A percentile compares a stretch with the other conserved stretches of the same genome.
Evolutionary conservation across 1,284 basidiomycete species (phyloP).

Genomic region (Puccinia triticina): DNA sequence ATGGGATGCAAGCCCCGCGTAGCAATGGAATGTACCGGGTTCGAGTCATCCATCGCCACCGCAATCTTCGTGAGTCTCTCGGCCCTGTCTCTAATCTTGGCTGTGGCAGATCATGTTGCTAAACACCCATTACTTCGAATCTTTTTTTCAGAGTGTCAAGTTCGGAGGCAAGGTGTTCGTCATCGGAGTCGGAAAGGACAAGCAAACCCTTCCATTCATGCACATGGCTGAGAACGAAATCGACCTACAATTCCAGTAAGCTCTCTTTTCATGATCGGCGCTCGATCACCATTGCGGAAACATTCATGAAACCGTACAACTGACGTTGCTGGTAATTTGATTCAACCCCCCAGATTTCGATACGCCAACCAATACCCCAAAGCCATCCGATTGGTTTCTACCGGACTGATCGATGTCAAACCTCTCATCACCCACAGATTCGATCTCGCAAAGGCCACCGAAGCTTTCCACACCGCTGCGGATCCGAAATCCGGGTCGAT

Average conservation of each 20-base stretch:
- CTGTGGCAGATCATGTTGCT: too few relatives aligned
- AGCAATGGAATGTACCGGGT: conserved; percentile 82
- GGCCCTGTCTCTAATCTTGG: too few relatives aligned
- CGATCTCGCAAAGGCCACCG: conserved; percentile 72
- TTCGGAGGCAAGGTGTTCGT: conserved; percentile 65
- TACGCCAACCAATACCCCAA: conserved; percentile 69
- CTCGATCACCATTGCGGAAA: too few relatives aligned
- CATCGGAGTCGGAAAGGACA: conserved; percentile 64
- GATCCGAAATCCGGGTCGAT: conserved; percentile 64
- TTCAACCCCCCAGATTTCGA: conserved; percentile 59
- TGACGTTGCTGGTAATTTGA: too few relatives aligned
- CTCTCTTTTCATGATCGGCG: conserved; percentile 59
- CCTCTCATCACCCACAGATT: conserved; percentile 85
- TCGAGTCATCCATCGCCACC: conserved; percentile 83
- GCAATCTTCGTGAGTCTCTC: conserved; percentile 67
- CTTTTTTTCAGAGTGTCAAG: conserved; percentile 60
- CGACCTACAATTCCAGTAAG: conserved; percentile 64
- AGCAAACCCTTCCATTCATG: conserved; percentile 62
- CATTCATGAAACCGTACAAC: too few relatives aligned
- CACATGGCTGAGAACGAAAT: conserved; percentile 65
- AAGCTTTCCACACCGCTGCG: conserved; percentile 78
- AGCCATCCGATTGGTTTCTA: conserved; percentile 77
- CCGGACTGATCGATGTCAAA: conserved; percentile 80
- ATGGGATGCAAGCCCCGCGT: conserved; percentile 62
- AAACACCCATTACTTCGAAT: not conserved